Evolutionary conservation across 805 yeast genomes (phyloP), one percentile per base, ranked within the genome.

Genomic region (Monosporozyma servazzii): DNA sequence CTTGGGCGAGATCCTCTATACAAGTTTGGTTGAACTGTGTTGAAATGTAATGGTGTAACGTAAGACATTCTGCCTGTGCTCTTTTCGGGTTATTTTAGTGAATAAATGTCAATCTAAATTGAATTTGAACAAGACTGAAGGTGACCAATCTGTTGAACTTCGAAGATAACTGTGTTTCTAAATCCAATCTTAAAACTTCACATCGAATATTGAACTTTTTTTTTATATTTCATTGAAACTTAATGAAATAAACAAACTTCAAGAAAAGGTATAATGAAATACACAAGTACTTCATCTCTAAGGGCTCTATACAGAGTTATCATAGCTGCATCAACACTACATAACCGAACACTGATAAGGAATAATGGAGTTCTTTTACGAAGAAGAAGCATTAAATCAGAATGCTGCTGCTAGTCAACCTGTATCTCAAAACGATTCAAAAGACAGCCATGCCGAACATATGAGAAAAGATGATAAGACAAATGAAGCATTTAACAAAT

Each of bases 1-100:
- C 93, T 75, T 1, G 98, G 98, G 59, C 86, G 87, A 1, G 95
- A 84, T 0, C 98, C 98, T 45, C 98, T 70, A 60, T 82, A 86
- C 3, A 91, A 70, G 47, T 77, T 73, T 1, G 85, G 80, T 59
- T 84, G 87, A 2, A 90, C 79, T 15, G 80, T 73, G 48, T 82
- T 80, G 67, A 85, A 93, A 53, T 88, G 75, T 53, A 90, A 72
- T 2, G 99, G 98, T 0, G 96, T 88, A 0, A 82, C 82, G 48
- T 61, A 42, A 4, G 66, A 56, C 65, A 60, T 60, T 15, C 15
- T 9, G 15, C 9, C 33, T 30, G 5, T 30, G 7, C 37, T 33
- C 5, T n/a, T 15, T 15, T 13, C 17, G 13, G 11, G 5, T 10
- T 11, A 13, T 13, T 30, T 30, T 30, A 13, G 33, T 9, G 9